Base-by-base conservation (phyloP, 495 filamentous ascomycete species). In the Talaromyces wortmannii region DNA sequence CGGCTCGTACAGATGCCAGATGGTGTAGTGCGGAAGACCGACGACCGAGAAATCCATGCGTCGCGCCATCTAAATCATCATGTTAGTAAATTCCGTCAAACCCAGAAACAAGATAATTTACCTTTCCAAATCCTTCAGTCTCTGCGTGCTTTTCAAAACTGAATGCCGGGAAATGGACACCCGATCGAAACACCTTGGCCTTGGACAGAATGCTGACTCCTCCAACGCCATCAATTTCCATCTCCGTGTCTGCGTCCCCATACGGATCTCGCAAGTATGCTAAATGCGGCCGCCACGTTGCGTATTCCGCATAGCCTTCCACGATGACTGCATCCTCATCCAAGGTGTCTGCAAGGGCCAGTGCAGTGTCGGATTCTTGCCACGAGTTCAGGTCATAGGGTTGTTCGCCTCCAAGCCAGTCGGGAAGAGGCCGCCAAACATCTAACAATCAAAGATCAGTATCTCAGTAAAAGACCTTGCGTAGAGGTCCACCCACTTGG, bases 261-360 rank as follows among this genome's bases (percentile, higher is more conserved):
- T 96, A 97, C 2, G 95, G 95, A 66, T 99, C 95, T 13, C 95
- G 85, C 2, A 99, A 82, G 66, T 99, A 99, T 40, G 95, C 95
- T 52, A 99, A 79, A 80, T 99, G 95, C 23, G 95, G 95, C 54
- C 95, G 78, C 92, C 94, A 99, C 2, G 95, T 99, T 17, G 95
- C 95, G 65, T 99, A 99, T 75, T 99, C 95, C 36, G 95, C 95
- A 63, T 99, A 99, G 23, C 95, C 95, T 68, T 99, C 95, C 12
- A 99, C 95, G 72, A 99, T 99, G 29, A 99, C 95, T 0, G 95
- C 95, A 70, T 99, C 95, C 68, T 99, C 95, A 56, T 99, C 95
- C 16, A 99, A 78, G 1, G 89, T 95, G 55, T 97, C 92, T 12
- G 95, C 95, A 23, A 99, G 81, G 4, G 89, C 89, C 46, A 99